Percentiles rank a stretch among this genome's conserved stretches.
These are phyloP conservation scores for Mortierella sp. DNA, from an alignment of 371 early-diverging fungal species.

Conservation along the genomic window DNA sequence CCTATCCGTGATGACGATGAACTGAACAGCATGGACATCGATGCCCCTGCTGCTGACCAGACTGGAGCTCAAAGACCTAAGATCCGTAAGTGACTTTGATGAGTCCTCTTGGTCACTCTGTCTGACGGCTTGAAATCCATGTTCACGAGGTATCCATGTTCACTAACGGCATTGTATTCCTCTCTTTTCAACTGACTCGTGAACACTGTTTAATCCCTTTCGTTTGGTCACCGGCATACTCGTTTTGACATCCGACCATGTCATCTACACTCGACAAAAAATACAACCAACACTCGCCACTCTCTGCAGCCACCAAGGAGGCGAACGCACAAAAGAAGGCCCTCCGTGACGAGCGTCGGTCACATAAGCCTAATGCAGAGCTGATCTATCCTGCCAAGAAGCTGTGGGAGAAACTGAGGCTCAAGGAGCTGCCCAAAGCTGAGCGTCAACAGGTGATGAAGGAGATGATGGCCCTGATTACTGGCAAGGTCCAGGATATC, in stretches of 20 bases:
- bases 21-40: slow-evolving; percentile 44
- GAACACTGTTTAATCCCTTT: neutral
- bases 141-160: neutral
- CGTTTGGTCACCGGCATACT: neutral
- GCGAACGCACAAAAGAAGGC: slow-evolving; percentile 62
- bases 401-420: slow-evolving; percentile 90
- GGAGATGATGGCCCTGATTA: slow-evolving; percentile 83
- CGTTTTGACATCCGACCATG: neutral
- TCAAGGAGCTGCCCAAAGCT: slow-evolving; percentile 72
- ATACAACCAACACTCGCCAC: neutral
- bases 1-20: slow-evolving; percentile 54
- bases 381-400: slow-evolving; percentile 81
- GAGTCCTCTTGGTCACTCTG: neutral
- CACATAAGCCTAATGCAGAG: slow-evolving; percentile 76
- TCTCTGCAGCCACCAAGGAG: slow-evolving; percentile 43
- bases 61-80: slow-evolving; percentile 38
- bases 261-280: neutral
- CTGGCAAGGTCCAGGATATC: slow-evolving; percentile 88
- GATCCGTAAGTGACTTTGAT: slow-evolving; percentile 40
- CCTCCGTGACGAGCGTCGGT: slow-evolving; percentile 74
- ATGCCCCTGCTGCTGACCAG: slow-evolving; percentile 17
- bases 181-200: neutral
- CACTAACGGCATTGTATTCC: neutral
- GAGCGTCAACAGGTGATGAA: slow-evolving; percentile 77
- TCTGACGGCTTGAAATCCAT: neutral